phyloP scores from a whole-genome alignment of 257 asterid species.

The Apocynum venetum region DNA sequence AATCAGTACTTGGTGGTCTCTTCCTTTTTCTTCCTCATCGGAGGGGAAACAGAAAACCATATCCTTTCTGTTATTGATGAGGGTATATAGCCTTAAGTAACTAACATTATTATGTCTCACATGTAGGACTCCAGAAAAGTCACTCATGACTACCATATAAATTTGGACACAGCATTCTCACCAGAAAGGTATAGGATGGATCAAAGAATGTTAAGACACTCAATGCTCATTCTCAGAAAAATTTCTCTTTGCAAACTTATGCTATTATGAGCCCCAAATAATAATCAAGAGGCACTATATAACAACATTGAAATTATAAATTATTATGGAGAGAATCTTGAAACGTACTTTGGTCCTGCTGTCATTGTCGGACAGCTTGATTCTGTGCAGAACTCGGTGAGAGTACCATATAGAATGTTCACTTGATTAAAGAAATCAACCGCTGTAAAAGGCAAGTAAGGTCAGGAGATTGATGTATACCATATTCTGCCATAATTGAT shows the following conservation, averaged over 20 bases:
- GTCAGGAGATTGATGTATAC: background rate
- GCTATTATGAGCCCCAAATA: background rate
- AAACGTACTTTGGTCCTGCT: slow-evolving; percentile 50
- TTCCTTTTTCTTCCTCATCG: background rate
- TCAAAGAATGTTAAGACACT: background rate
- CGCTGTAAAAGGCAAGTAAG: slow-evolving; percentile 30
- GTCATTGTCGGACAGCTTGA: slow-evolving; percentile 51
- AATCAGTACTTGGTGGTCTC: background rate
- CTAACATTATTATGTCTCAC: no score
- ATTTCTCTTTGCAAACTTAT: background rate
- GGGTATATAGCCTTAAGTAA: no score
- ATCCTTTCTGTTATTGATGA: background rate
- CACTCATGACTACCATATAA: no score
- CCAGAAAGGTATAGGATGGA: background rate
- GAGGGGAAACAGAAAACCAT: background rate
- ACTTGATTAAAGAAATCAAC: slow-evolving; percentile 54
- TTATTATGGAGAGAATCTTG: background rate
- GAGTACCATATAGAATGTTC: slow-evolving; percentile 42
- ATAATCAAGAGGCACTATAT: background rate
- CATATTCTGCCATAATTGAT: background rate
- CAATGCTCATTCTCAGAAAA: background rate
- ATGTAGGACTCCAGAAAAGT: no score
- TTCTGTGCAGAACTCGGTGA: slow-evolving; percentile 56
- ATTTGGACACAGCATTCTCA: background rate
- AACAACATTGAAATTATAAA: background rate